These are phyloP conservation scores for Puccinellia tenuiflora DNA, from an alignment of 176 grass and related monocot species.

Conservation along the genomic window DNA sequence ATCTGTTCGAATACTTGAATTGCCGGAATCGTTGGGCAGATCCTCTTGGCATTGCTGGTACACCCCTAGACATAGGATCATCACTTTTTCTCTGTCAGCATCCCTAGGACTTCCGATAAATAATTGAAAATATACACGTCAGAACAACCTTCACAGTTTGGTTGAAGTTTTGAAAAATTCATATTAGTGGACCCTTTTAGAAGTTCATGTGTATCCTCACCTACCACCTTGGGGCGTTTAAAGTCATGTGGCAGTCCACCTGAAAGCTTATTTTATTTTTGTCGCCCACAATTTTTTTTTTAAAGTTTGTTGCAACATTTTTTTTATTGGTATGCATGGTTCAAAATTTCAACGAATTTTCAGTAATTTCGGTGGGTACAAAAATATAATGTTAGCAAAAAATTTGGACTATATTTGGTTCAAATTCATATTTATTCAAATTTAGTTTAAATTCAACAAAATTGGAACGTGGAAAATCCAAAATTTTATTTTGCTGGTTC, in stretches of 20 bases:
- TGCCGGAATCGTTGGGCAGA: too few relatives aligned
- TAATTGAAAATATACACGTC: background rate
- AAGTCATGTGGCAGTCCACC: background rate
- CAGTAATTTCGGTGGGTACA: too few relatives aligned
- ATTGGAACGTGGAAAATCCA: too few relatives aligned
- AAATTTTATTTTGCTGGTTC: too few relatives aligned
- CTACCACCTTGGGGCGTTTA: background rate
- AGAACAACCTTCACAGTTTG: background rate
- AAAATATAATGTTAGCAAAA: too few relatives aligned
- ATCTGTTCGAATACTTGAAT: too few relatives aligned
- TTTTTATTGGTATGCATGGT: too few relatives aligned
- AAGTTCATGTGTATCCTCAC: background rate
- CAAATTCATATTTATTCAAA: too few relatives aligned
- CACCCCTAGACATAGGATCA: background rate
- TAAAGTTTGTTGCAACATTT: background rate
- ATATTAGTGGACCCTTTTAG: background rate
- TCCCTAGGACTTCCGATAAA: background rate
- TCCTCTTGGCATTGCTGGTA: background rate
- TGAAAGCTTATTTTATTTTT: background rate
- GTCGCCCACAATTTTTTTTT: background rate
- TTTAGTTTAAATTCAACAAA: too few relatives aligned
- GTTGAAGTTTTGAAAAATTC: background rate
- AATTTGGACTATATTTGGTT: too few relatives aligned
- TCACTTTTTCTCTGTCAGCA: background rate
- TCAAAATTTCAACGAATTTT: too few relatives aligned